Percentiles rank a stretch among this genome's conserved stretches.
Conservation (phyloP, 768 basidiomycete genomes). For the Boletus reticulatus region DNA sequence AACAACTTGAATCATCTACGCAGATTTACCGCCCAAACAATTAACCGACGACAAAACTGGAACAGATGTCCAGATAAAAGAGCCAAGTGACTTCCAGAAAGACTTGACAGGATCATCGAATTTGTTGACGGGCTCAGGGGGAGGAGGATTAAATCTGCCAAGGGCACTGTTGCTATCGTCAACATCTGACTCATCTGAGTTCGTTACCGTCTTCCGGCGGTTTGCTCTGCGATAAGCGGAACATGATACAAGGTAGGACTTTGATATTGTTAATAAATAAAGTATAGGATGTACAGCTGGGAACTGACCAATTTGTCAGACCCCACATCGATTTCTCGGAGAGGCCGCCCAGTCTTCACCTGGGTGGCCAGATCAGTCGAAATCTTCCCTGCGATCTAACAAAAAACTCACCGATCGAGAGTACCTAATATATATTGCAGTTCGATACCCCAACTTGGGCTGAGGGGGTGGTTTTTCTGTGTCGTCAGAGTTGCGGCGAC, state of each 20-base stretch:
- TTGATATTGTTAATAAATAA: not conserved
- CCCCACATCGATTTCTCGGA: not conserved
- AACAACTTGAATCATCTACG: not conserved
- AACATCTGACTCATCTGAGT: not conserved
- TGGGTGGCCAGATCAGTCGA: conserved; percentile 1
- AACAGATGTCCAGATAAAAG: not conserved
- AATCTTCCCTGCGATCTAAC: too few species aligned
- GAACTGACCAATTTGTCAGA: not conserved
- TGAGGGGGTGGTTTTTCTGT: too few species aligned
- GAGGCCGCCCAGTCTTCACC: conserved; percentile 7
- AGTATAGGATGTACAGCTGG: not conserved
- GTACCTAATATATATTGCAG: conserved; percentile 13
- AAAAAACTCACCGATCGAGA: conserved; percentile 1
- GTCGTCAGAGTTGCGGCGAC: too few species aligned
- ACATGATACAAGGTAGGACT: not conserved
- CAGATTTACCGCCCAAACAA: not conserved
- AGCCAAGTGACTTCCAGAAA: conserved; percentile 3
- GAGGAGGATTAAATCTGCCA: not conserved
- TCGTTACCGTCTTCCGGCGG: too few species aligned
- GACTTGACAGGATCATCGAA: not conserved
- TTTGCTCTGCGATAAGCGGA: not conserved
- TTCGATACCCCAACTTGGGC: too few species aligned
- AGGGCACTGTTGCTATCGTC: not conserved
- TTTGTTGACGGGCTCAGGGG: not conserved
- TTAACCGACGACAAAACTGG: not conserved